Evolutionary conservation across 352 stramenopile genomes (phyloP), one percentile per base, ranked within the genome.

Genomic region (Phytophthora foliorum): DNA sequence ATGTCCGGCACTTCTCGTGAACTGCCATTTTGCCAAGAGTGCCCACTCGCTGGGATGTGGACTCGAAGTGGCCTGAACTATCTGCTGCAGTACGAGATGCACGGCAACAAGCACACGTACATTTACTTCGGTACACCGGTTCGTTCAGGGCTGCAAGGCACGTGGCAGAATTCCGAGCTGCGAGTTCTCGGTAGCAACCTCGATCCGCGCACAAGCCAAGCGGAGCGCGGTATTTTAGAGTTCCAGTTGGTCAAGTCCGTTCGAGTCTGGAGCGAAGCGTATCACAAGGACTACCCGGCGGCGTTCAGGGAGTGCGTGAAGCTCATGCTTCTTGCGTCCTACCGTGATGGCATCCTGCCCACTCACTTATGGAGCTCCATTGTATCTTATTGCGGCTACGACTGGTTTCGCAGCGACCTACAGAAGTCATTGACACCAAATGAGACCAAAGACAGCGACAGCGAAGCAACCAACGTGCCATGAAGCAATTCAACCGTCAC

Each of bases 21-120:
- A 42, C 42, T 86, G n/a, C 59, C 83, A 6, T 88, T 86, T 53
- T 68, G 72, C 3, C 81, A 89, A 59, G 69, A 84, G 36, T 89
- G 80, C 22, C 54, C 67, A 38, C 32, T 92, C 9, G 50, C 64
- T 11, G 84, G 84, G 8, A 72, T 74, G 52, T 92, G 84, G 84
- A 77, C 61, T 11, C 72, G 67, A 36, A 54, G 68, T 34, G 54
- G 78, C 10, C 16, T 90, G 16, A 74, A 64, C 45, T 92, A 86
- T 41, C 61, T 82, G 57, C 54, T 92, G 48, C 60, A 81, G 64
- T 92, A 90, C 67, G 46, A 71, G 24, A 82, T 85, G 73, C 59
- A 77, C 29, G 67, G 75, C 42, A 83, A 78, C 34, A 72, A 81
- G 17, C 82, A 82, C 51, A 80, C 72, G 22, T 92, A 90, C 42